These are phyloP conservation scores for Yamadazyma sp. DNA, from an alignment of 805 yeast species.

Conservation along the genomic window DNA sequence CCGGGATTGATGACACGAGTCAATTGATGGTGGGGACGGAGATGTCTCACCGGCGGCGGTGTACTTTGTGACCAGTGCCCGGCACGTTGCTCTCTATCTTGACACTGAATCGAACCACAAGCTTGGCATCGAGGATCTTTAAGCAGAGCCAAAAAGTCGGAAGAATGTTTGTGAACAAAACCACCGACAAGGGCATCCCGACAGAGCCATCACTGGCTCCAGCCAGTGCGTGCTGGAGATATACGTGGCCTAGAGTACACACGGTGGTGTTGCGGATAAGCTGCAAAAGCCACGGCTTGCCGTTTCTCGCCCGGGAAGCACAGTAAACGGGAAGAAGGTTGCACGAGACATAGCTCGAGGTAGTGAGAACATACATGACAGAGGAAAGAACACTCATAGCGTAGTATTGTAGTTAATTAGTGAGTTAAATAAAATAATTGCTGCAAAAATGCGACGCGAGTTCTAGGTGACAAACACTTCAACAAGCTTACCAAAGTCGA, in stretches of 20 bases:
- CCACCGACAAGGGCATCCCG: neutral
- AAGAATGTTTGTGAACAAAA: neutral
- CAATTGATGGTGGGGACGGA: too few species aligned
- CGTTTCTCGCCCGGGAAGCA: neutral
- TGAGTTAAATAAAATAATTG: too few species aligned
- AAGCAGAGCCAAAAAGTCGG: conserved; percentile 13
- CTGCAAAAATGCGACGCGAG: too few species aligned
- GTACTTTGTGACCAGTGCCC: too few species aligned
- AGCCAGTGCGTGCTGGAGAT: neutral
- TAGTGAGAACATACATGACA: neutral
- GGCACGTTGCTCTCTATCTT: too few species aligned
- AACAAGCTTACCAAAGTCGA: conserved; percentile 67
- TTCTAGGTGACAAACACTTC: conserved; percentile 56
- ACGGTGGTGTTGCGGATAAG: neutral
- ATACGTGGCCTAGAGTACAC: neutral
- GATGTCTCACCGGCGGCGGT: too few species aligned
- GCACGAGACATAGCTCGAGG: neutral
- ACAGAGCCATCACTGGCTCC: too few species aligned
- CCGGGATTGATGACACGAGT: too few species aligned
- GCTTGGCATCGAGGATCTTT: conserved; percentile 4
- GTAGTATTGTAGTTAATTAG: too few species aligned
- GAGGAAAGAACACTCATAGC: too few species aligned
- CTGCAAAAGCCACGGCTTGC: neutral
- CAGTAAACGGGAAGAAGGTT: conserved; percentile 1
- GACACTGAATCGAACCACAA: too few species aligned